These are phyloP conservation scores for Austroboletus eburneus DNA, from an alignment of 768 basidiomycete genomes.

Conservation along the genomic window DNA sequence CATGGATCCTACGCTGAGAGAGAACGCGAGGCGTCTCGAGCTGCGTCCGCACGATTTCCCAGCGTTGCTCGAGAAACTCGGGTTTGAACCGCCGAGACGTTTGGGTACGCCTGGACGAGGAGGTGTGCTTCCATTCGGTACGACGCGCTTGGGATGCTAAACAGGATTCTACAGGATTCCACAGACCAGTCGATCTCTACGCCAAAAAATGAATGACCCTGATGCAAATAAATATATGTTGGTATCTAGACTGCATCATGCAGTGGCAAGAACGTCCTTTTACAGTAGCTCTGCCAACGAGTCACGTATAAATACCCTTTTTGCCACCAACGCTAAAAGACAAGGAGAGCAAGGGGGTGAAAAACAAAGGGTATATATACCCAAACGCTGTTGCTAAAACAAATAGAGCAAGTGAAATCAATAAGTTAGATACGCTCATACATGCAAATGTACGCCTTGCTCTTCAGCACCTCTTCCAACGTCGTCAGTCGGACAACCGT, in stretches of 20 bases:
- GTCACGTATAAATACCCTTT: neutral
- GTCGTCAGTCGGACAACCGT: slow-evolving; percentile 76
- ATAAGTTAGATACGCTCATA: slow-evolving; percentile 64
- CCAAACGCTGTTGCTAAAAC: no score
- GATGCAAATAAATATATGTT: no score
- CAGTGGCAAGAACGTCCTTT: neutral
- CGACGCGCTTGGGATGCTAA: no score
- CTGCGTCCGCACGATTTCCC: slow-evolving; percentile 66
- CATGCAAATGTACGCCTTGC: slow-evolving; percentile 93
- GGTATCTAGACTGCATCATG: no score
- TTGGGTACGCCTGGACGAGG: slow-evolving; percentile 60
- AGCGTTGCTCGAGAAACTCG: slow-evolving; percentile 49
- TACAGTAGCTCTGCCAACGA: no score
- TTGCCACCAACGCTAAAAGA: no score
- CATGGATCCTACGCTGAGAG: slow-evolving; percentile 59
- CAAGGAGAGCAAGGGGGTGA: no score
- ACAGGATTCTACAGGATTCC: slow-evolving; percentile 21
- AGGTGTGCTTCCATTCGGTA: slow-evolving; percentile 32
- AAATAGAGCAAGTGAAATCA: neutral
- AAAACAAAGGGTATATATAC: no score
- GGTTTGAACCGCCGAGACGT: slow-evolving; percentile 50
- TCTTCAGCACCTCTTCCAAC: slow-evolving; percentile 85
- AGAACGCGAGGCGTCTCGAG: slow-evolving; percentile 51
- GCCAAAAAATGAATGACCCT: slow-evolving; percentile 32
- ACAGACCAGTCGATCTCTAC: slow-evolving; percentile 56